Percentiles rank a stretch among this genome's conserved stretches.
Evolutionary conservation across 805 yeast genomes (phyloP).

Genomic region (Kodamaea jinghongensis): DNA sequence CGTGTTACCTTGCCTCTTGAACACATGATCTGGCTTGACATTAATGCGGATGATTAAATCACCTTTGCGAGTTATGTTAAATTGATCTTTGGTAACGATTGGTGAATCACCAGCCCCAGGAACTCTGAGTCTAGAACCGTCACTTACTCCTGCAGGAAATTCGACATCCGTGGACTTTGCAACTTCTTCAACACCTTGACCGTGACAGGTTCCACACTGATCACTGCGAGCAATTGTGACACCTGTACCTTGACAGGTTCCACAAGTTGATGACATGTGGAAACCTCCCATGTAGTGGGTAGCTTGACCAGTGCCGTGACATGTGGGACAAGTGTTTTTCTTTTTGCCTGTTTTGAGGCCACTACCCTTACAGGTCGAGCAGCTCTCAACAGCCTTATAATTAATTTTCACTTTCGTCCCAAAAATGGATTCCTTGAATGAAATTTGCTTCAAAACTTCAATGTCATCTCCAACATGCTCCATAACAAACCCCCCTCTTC

Average conservation of each 20-base stretch:
- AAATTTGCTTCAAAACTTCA: conserved; percentile 69
- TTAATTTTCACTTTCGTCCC: conserved; percentile 67
- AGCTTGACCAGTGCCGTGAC: conserved; percentile 92
- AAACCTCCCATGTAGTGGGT: conserved; percentile 90
- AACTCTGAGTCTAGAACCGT: conserved; percentile 81
- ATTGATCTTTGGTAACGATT: conserved; percentile 64
- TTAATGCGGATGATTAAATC: conserved; percentile 81
- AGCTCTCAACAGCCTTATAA: conserved; percentile 71
- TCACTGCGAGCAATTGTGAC: conserved; percentile 65
- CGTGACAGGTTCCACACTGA: conserved; percentile 79
- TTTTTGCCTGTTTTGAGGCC: conserved; percentile 78
- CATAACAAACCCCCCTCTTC: conserved; percentile 52
- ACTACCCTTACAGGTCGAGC: conserved; percentile 77
- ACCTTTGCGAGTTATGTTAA: conserved; percentile 71
- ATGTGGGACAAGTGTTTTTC: conserved; percentile 75
- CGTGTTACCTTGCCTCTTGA: conserved; percentile 64
- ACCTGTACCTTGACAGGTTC: conserved; percentile 85
- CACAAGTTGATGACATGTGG: conserved; percentile 94
- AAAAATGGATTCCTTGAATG: conserved; percentile 83
- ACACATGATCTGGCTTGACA: conserved; percentile 71
- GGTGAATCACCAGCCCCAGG: conserved; percentile 93
- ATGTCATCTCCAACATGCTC: conserved; percentile 88
- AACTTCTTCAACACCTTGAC: conserved; percentile 76
- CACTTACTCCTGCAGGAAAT: conserved; percentile 83
- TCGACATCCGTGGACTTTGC: conserved; percentile 74